These are phyloP conservation scores for Petunia hybrid DNA, from an alignment of 305 asterid species.

Conservation along the genomic window DNA sequence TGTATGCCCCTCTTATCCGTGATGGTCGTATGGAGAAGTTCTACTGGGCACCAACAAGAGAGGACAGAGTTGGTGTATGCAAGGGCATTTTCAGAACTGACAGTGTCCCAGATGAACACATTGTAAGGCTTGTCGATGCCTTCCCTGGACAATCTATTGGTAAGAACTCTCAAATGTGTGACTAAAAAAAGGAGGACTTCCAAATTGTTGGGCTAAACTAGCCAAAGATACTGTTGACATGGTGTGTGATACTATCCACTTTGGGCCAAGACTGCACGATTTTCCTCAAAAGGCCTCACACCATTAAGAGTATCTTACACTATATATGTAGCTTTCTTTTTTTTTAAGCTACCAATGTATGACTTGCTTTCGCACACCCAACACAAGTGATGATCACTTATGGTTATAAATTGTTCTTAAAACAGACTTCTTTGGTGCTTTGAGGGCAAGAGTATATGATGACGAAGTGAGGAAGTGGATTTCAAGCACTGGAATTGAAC, in stretches of 20 bases:
- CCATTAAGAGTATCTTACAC: no score
- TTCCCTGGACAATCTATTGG: constrained; percentile 94
- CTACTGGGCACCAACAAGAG: constrained; percentile 89
- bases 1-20: constrained; percentile 91
- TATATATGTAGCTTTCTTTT: no score
- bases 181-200: background rate
- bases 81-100: constrained; percentile 75
- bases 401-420: background rate
- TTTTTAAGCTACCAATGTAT: no score
- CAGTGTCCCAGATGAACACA: constrained; percentile 47
- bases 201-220: background rate
- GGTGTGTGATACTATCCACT: no score
- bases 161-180: constrained; percentile 25
- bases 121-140: constrained; percentile 67
- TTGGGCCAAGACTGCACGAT: no score
- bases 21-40: constrained; percentile 96
- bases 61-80: constrained; percentile 80
- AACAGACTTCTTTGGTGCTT: constrained; percentile 88
- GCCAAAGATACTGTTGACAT: no score
- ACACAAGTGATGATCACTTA: background rate
- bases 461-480: constrained; percentile 81
- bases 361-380: no score
- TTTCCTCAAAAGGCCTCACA: no score
- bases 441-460: constrained; percentile 86
- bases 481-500: constrained; percentile 59